Base-by-base conservation (phyloP, 2,329 filamentous ascomycete species). In the Trichoderma sp. region DNA sequence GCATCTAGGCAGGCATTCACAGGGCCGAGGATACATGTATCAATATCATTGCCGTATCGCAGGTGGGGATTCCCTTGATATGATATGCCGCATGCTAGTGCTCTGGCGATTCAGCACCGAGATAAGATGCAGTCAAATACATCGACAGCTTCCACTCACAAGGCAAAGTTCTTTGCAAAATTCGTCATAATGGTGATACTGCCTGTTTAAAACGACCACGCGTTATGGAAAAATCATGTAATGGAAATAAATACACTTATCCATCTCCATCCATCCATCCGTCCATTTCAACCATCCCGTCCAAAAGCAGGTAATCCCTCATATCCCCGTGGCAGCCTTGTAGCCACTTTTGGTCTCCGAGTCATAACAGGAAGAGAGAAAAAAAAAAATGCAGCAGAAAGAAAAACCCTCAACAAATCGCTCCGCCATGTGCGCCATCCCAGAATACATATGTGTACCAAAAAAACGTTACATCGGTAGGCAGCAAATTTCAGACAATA, bases 271-370 rank as follows among this genome's bases (percentile, higher is more conserved):
- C 58, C 58, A 35, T 63, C 59, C 59, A 48, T 56, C 35, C 64
- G 35, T 56, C 61, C 61, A 45, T 42, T 19, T 22, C 64, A 10
- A 22, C 42, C 64, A 65, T 19, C 12, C 53, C 35, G 22, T 53
- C 61, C 61, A 57, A 65, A 45, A 48, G 32, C 61, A 57, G 45
- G 52, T 37, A 48, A 57, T 65, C 61, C 50, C 57, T 54, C 58
- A 39, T 70, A 54, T 56, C 53, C 68, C 69, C 25, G 68, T 58
- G 64, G 42, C 64, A 53, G 42, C 54, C 45, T 57, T 48, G 54
- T 32, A 50, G 54, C 54, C 32, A 50, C 56, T 50, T 60, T 67
- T 67, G 53, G 54, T 37, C 53, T 32, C 52, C 52, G 25, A 64
- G 34, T 42, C 32, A 42, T 54, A 35, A 25, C 42, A n/a, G 25